These are phyloP conservation scores for Drosera capensis DNA, from an alignment of 148 eudicot genomes.

Conservation along the genomic window DNA sequence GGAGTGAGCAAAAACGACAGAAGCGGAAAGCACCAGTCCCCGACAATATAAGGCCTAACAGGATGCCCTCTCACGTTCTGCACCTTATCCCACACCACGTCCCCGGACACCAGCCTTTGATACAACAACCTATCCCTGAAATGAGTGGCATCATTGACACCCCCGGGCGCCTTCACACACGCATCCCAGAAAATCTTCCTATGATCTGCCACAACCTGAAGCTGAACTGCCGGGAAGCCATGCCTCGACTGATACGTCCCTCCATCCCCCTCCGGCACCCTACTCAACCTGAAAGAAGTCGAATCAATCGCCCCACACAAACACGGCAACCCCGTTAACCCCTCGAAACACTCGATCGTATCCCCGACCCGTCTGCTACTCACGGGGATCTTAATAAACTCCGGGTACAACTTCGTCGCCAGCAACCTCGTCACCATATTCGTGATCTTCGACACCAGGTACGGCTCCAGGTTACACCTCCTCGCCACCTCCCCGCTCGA, in stretches of 20 bases:
- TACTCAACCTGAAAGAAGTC: slow-evolving; percentile 25
- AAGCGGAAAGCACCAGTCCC: slow-evolving; percentile 74
- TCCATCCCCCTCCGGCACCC: no score
- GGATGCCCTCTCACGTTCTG: slow-evolving; percentile 71
- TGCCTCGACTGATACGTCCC: slow-evolving; percentile 23
- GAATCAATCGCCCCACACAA: slow-evolving; percentile 71
- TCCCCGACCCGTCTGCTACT: slow-evolving; percentile 48
- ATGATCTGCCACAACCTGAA: slow-evolving; percentile 87
- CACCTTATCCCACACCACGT: slow-evolving; percentile 77
- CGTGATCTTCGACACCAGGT: slow-evolving; percentile 74
- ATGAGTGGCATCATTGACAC: slow-evolving; percentile 67
- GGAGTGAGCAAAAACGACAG: slow-evolving; percentile 79
- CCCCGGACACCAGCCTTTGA: slow-evolving; percentile 62
- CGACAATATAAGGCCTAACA: slow-evolving; percentile 75
- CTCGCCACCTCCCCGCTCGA: slow-evolving; percentile 47
- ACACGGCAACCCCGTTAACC: slow-evolving; percentile 53
- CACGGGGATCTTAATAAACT: slow-evolving; percentile 76
- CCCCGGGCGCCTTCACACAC: slow-evolving; percentile 86
- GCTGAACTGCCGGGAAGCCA: slow-evolving; percentile 48
- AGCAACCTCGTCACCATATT: slow-evolving; percentile 89
- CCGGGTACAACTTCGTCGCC: slow-evolving; percentile 77
- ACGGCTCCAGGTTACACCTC: slow-evolving; percentile 68
- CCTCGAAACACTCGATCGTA: slow-evolving; percentile 54
- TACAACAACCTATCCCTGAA: slow-evolving; percentile 74
- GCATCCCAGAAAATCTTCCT: slow-evolving; percentile 96